Base-by-base conservation (phyloP, 2,329 filamentous ascomycete genomes). In the Ophiocordyceps camponoti-saundersi region DNA sequence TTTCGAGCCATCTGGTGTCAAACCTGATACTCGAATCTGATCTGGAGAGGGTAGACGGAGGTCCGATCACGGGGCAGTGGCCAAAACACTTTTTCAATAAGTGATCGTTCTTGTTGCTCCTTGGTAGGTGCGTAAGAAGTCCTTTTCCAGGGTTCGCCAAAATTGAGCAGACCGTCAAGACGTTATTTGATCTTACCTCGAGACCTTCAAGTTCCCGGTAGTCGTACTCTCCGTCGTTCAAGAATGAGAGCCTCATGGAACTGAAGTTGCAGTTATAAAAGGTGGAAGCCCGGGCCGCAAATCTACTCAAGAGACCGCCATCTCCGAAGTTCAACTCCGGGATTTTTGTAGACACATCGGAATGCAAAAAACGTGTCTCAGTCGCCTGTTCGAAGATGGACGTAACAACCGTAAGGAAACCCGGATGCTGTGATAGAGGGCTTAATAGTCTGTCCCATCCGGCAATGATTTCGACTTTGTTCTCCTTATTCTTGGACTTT, bases 401-500 rank as follows among this genome's bases (percentile, higher is more conserved):
- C 20, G 32, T 21, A 8, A 29, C 42, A 12, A 30, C 36, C 3
- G 13, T 20, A 11, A 42, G 42, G 12, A 48, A 23, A 13, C 21
- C 42, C 2, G 22, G 44, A n/a, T 48, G 47, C 23, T 48, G 47
- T 5, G 45, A 41, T 13, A 50, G 32, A 13, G 47, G 23, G 15
- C 34, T 39, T 10, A 39, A 18, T 16, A n/a, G 6, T 16, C 7
- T 8, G 15, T 39, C n/a, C 34, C 34, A 39, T 39, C 34, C 34
- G 3, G 34, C 34, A 2, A 39, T 16, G 10, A 39, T 6, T 18
- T 18, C 34, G 34, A 18, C 34, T 29, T 29, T 10, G 7, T 6
- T 6, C 26, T 29, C 11, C 26, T 29, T 29, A 10, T 29, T 10
- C 15, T 39, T 16, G 7, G 34, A 39, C 15, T 18, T 39, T 6